phyloP scores from a whole-genome alignment of 768 basidiomycete genomes.

The Lactarius hatsudake region DNA sequence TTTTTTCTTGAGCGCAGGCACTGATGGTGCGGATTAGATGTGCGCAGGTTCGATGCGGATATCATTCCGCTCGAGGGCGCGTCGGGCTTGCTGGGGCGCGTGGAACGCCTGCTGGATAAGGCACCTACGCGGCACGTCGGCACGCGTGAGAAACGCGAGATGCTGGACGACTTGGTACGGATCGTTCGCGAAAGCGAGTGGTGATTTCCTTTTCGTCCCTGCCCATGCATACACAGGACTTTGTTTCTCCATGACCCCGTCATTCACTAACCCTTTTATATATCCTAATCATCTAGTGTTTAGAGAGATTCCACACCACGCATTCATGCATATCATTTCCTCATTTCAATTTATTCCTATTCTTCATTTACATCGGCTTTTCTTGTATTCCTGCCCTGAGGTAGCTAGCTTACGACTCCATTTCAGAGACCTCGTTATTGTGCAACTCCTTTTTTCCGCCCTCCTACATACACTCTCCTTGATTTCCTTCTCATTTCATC shows the following conservation, averaged over 20 bases:
- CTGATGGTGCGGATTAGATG: conserved; percentile 43
- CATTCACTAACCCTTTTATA: neutral
- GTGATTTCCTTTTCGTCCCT: neutral
- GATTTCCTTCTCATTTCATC: neutral
- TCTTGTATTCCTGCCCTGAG: conserved; percentile 4
- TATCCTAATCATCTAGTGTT: conserved; percentile 15
- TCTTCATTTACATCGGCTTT: conserved; percentile 1
- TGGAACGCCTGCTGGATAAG: conserved; percentile 55
- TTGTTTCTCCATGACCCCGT: neutral
- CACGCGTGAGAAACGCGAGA: conserved; percentile 40
- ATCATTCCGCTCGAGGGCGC: conserved; percentile 75
- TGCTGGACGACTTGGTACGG: conserved; percentile 26
- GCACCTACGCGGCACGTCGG: conserved; percentile 41
- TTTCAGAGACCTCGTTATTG: neutral
- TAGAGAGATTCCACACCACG: neutral
- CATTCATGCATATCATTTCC: conserved; percentile 14
- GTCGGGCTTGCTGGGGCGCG: conserved; percentile 61
- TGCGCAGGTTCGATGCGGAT: conserved; percentile 71
- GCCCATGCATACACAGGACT: neutral
- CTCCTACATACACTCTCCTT: neutral
- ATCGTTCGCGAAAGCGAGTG: conserved; percentile 28
- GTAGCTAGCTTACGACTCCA: neutral
- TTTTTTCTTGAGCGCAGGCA: too few species aligned
- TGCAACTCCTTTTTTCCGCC: neutral
- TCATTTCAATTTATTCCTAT: conserved; percentile 23